Conservation (phyloP, 2,329 filamentous ascomycete genomes). For the Fusarium hainanense region DNA sequence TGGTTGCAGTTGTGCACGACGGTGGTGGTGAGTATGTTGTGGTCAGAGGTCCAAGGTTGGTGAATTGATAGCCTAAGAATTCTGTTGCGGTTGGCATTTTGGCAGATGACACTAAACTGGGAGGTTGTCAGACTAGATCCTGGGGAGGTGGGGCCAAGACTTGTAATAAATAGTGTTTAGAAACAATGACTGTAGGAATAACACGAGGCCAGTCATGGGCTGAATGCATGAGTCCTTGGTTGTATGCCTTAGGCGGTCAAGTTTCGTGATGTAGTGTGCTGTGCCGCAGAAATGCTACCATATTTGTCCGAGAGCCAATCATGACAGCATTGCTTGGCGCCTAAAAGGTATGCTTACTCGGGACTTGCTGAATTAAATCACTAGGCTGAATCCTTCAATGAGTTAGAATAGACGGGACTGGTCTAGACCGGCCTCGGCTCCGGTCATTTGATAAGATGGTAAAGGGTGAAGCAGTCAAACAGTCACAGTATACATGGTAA, state of each 20-base stretch:
- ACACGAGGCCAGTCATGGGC: background rate
- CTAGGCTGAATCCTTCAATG: background rate
- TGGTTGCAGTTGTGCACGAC: constrained; percentile 32
- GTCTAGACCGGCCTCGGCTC: background rate
- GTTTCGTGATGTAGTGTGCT: no score
- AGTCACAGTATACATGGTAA: background rate
- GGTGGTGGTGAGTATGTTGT: constrained; percentile 44
- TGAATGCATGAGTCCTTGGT: no score
- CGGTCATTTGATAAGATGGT: background rate
- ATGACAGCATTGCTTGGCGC: background rate
- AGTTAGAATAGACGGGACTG: background rate
- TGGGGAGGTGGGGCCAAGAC: background rate
- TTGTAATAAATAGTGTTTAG: background rate
- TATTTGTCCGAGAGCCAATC: background rate
- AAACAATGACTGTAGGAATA: background rate
- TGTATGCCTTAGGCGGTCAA: background rate
- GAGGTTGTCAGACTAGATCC: background rate
- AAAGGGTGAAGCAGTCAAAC: background rate
- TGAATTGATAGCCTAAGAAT: constrained; percentile 35
- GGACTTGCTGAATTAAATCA: background rate
- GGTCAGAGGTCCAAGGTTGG: constrained; percentile 48
- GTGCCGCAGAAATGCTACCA: background rate
- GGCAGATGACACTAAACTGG: background rate
- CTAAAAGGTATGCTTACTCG: background rate
- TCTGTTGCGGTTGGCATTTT: constrained; percentile 42